Evolutionary conservation across 768 basidiomycete species (phyloP).

Genomic region (Kwoniella shandongensis): DNA sequence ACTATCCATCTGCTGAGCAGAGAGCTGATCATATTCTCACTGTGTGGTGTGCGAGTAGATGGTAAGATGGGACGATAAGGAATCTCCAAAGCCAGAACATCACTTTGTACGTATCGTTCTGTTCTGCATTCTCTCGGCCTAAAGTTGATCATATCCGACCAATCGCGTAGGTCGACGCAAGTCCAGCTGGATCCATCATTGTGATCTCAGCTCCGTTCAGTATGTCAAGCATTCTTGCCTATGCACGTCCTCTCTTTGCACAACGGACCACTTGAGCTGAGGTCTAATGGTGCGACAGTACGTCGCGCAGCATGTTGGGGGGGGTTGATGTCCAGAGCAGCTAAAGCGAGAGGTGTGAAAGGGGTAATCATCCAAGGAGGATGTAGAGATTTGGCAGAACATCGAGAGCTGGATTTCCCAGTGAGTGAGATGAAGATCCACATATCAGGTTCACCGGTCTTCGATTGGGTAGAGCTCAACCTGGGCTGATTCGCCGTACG

Average conservation of each 20-base stretch:
- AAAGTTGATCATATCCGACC: too few species aligned
- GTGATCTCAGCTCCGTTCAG: constrained; percentile 73
- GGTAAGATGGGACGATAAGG: constrained; percentile 63
- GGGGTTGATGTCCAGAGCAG: constrained; percentile 82
- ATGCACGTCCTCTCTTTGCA: background rate
- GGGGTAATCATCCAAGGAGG: constrained; percentile 71
- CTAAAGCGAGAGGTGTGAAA: constrained; percentile 65
- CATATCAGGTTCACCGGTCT: too few species aligned
- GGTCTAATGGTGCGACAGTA: background rate
- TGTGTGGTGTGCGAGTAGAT: too few species aligned
- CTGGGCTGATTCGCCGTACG: too few species aligned
- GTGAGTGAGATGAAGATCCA: too few species aligned
- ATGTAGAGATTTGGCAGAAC: constrained; percentile 80
- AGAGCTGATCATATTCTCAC: too few species aligned
- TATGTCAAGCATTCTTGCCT: constrained; percentile 49
- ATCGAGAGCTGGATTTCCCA: constrained; percentile 67
- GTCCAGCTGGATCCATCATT: constrained; percentile 65
- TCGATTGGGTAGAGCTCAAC: background rate
- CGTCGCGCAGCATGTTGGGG: constrained; percentile 76
- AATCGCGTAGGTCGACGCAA: constrained; percentile 68
- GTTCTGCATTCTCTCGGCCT: background rate
- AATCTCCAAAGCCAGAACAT: constrained; percentile 64
- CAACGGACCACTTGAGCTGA: too few species aligned
- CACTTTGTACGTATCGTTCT: constrained; percentile 66
- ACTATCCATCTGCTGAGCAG: too few species aligned